Evolutionary conservation across 2,329 filamentous ascomycete genomes (phyloP).

Genomic region (Cordyceps farinosa): DNA sequence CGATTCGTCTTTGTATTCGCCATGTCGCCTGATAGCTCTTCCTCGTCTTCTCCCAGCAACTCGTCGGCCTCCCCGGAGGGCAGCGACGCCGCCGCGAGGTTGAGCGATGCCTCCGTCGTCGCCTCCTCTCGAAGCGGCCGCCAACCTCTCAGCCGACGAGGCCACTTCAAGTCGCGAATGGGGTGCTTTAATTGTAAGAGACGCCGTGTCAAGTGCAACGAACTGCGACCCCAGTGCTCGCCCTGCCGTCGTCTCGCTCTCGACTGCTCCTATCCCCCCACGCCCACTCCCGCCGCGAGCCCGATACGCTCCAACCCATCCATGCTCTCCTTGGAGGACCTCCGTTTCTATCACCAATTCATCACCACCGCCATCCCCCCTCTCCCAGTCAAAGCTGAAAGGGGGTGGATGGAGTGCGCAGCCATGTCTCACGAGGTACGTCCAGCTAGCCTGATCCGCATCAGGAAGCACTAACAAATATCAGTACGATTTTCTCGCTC

Average conservation of each 20-base stretch:
- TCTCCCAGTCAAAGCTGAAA: slow-evolving; percentile 31
- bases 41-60: slow-evolving; percentile 6
- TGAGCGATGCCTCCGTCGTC: slow-evolving; percentile 3
- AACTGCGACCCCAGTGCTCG: slow-evolving; percentile 27
- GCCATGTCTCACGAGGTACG: slow-evolving; percentile 34
- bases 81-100: neutral
- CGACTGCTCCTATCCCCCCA: slow-evolving; percentile 31
- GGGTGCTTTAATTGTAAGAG: slow-evolving; percentile 34
- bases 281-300: slow-evolving; percentile 2
- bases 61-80: slow-evolving; percentile 2
- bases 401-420: slow-evolving; percentile 33
- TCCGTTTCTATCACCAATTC: slow-evolving; percentile 51
- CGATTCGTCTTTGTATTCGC: neutral
- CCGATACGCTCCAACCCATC: slow-evolving; percentile 19
- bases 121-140: neutral
- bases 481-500: slow-evolving; percentile 36
- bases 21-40: slow-evolving; percentile 3
- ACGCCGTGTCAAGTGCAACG: slow-evolving; percentile 32
- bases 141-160: slow-evolving; percentile 22
- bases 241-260: slow-evolving; percentile 34
- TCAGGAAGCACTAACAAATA: neutral
- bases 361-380: slow-evolving; percentile 40
- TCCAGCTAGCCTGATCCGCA: neutral
- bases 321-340: slow-evolving; percentile 39
- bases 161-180: slow-evolving; percentile 30